Evolutionary conservation across 805 yeast species (phyloP), one percentile per base, ranked within the genome.

Genomic region (Diddensiella caesifluorescens): DNA sequence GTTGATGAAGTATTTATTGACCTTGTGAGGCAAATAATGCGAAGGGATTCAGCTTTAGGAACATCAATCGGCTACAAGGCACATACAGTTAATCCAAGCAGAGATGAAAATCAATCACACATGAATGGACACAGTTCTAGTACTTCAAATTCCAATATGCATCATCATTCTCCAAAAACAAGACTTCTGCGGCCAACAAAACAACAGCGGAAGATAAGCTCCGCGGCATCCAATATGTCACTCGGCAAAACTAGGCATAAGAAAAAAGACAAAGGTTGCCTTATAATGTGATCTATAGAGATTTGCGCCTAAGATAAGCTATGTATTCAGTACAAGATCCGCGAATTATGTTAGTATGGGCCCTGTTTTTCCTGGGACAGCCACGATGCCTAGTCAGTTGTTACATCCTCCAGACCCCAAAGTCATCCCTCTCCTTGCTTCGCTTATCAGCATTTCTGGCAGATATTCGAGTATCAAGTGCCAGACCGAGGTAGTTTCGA

Each of bases 1-100:
- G 94, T 90, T 22, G 95, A 87, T 58, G 95, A 88, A 55, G 92
- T 90, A 0, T 92, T 89, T 55, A 72, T 80, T 26, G 95, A 85
- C 59, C 83, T 86, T 23, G 94, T 89, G 9, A 77, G 95, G 59
- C 95, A 87, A 56, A 86, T 89, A 44, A 85, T 83, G 74, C 72
- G 88, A 52, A 79, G 81, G 48, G 94, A 84, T 38, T 59, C 65
- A 7, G 50, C 50, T 4, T 36, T 44, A 13, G 50, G 54, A 22
- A 30, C 46, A 2, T 15, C 42, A 3, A 35, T 35, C 39, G 37
- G 35, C 9, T 13, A 35, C n/a, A 27, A 23, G 9, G 41, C 29
- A 12, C 39, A 27, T 9, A 34, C 38, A n/a, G 20, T 38, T 22
- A 43, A 13, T 21, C 16, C 20, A 16, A 37, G 41, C 35, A 25